Conservation (phyloP, 2,329 filamentous ascomycete species). For the Venturia asperata region DNA sequence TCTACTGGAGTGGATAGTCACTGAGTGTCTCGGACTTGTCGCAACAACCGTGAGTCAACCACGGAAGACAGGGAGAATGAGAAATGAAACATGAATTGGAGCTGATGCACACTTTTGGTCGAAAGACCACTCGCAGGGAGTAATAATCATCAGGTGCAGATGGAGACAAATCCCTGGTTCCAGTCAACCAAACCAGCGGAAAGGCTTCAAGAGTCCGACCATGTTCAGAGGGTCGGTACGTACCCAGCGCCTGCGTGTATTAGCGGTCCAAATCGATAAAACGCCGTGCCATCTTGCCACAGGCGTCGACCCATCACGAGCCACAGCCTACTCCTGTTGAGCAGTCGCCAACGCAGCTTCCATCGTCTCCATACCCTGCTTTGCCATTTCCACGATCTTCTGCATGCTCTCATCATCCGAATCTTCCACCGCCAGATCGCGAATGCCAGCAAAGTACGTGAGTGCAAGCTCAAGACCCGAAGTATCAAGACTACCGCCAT, state of each 20-base stretch:
- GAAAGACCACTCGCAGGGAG: no score
- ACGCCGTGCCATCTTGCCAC: not conserved
- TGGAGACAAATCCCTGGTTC: no score
- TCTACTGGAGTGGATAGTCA: no score
- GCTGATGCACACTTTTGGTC: no score
- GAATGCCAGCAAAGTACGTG: not conserved
- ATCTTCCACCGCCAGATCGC: not conserved
- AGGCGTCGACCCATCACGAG: not conserved
- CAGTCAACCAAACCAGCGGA: no score
- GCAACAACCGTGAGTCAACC: no score
- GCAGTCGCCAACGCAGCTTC: conserved; percentile 1
- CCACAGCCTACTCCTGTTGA: not conserved
- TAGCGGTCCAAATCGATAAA: not conserved
- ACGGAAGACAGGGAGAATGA: no score
- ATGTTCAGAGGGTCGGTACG: not conserved
- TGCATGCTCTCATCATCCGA: not conserved
- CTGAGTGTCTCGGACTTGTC: no score
- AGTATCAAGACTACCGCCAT: not conserved
- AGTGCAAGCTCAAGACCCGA: not conserved
- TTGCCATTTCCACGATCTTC: not conserved
- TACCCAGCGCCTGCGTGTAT: not conserved
- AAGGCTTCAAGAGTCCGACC: not conserved
- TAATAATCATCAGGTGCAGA: no score
- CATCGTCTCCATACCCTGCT: conserved; percentile 2
- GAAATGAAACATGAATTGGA: no score